Base-by-base conservation (phyloP, 2,329 filamentous ascomycete genomes). In the Talaromyces rugulosus region DNA sequence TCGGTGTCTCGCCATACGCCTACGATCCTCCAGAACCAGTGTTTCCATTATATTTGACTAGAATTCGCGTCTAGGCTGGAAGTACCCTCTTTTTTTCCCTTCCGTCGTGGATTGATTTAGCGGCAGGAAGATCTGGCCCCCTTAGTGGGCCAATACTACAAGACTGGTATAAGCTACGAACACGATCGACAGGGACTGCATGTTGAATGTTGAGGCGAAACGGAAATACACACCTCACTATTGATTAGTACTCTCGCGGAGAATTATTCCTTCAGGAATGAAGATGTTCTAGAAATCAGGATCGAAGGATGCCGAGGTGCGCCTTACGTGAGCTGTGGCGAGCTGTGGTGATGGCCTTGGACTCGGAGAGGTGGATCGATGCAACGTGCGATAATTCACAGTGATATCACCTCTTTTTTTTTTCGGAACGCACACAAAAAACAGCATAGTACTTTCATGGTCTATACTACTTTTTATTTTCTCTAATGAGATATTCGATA, bases 111-210 rank as follows among this genome's bases (percentile, higher is more conserved):
- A 56, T 36, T 36, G 54, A 14, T 56, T 27, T 36, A 44, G 31
- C 31, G 36, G 18, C 36, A 34, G 33, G 27, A 16, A 56, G 31
- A 36, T 56, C 31, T 44, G 33, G 36, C 36, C 36, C 36, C 54
- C 18, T 14, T 56, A 56, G n/a, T 36, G 28, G 36, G 27, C 44
- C 44, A 47, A 47, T 47, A 23, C 54, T 23, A 33, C 6, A 4
- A 33, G 23, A 30, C 30, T 12, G 54, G 18, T 56, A 56, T 36
- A n/a, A 36, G 31, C 54, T 8, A 36, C n/a, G 36, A 56, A 36
- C 54, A 36, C 18, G 54, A 36, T 56, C 36, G 54, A 56, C 54
- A 56, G 36, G 54, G 12, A 56, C 36, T 40, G 54, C 33, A 23
- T 55, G 52, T 18, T 55, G 44, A 47, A 23, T 55, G 52, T 18